Conservation (phyloP, 192 early-diverging fungal genomes). For the Backusella westeae region DNA sequence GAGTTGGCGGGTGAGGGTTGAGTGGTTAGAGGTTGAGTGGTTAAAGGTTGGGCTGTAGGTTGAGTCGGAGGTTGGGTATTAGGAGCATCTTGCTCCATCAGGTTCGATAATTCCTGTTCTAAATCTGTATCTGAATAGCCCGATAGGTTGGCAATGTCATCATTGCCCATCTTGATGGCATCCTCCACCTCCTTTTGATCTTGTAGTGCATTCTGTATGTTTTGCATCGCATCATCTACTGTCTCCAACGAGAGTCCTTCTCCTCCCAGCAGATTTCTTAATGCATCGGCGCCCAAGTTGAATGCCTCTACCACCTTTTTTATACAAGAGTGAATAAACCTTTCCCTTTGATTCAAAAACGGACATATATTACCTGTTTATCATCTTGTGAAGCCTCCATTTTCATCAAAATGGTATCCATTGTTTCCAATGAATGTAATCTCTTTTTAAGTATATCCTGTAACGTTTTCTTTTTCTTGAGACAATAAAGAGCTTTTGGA, state of each 20-base stretch:
- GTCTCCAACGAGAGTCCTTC: constrained; percentile 45
- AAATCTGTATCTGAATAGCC: background rate
- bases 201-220: constrained; percentile 54
- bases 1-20: background rate
- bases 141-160: background rate
- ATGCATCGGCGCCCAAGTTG: constrained; percentile 52
- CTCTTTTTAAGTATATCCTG: constrained; percentile 55
- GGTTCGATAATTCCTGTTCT: background rate
- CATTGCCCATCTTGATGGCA: constrained; percentile 46
- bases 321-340: background rate
- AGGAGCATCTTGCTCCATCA: background rate
- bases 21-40: background rate
- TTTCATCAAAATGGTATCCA: constrained; percentile 59
- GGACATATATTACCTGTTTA: constrained; percentile 40
- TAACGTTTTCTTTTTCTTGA: constrained; percentile 54
- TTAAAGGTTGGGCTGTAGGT: background rate
- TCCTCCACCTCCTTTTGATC: constrained; percentile 66
- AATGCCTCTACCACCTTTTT: constrained; percentile 58
- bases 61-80: background rate
- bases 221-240: constrained; percentile 61
- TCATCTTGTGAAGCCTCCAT: constrained; percentile 64
- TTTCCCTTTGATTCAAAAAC: background rate
- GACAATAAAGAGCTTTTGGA: constrained; percentile 50
- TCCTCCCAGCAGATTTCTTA: constrained; percentile 44
- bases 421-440: constrained; percentile 53